Evolutionary conservation across 331 rosid species (phyloP).

Genomic region (Erythrophleum ivorense): DNA sequence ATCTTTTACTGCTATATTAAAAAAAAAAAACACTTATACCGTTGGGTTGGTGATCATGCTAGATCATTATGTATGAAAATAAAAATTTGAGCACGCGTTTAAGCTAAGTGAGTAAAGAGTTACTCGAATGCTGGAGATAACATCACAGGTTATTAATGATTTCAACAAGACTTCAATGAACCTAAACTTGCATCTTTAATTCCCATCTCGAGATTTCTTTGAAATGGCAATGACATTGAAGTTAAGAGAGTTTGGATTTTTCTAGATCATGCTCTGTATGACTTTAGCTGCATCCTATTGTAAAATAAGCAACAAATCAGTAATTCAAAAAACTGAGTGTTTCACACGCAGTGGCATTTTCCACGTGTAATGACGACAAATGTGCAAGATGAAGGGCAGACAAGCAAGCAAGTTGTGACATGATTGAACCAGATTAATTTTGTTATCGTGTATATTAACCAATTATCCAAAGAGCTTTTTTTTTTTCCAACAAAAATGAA

Average conservation of each 20-base stretch:
- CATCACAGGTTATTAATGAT: background rate
- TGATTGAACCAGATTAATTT: background rate
- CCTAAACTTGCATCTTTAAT: constrained; percentile 15
- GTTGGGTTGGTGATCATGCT: no score
- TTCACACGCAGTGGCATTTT: background rate
- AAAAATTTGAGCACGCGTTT: no score
- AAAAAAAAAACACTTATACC: no score
- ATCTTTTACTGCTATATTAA: no score
- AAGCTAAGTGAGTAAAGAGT: background rate
- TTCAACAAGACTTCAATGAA: background rate
- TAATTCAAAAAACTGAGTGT: background rate
- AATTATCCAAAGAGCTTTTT: no score
- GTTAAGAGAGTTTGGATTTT: constrained; percentile 72
- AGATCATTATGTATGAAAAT: no score
- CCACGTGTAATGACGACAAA: background rate
- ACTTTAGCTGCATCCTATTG: constrained; percentile 79
- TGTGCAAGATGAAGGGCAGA: background rate
- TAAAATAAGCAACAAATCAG: constrained; percentile 4
- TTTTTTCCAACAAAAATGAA: background rate
- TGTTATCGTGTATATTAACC: no score
- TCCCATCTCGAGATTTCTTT: constrained; percentile 52
- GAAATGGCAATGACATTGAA: constrained; percentile 83
- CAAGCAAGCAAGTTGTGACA: background rate
- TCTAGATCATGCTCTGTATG: constrained; percentile 65
- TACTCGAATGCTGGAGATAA: constrained; percentile 6